These are phyloP conservation scores for Podila verticillata DNA, from an alignment of 192 early-diverging fungal genomes.

Conservation along the genomic window DNA sequence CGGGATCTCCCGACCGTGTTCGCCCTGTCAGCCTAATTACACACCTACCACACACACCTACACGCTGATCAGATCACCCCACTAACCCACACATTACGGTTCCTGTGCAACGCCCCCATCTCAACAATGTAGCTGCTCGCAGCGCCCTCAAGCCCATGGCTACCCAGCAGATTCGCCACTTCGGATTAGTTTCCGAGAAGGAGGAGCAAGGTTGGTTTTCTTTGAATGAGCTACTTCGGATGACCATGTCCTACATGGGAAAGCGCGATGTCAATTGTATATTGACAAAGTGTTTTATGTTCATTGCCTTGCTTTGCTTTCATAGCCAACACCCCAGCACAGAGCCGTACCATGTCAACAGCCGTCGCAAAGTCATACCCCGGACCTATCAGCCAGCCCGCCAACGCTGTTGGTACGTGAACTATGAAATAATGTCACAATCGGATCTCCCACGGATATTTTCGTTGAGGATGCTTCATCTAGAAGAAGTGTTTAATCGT, in stretches of 20 bases:
- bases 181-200: slow-evolving; percentile 47
- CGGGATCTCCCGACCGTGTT: background rate
- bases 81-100: no score
- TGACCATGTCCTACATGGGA: background rate
- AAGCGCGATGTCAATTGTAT: background rate
- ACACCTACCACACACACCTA: background rate
- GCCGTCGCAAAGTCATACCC: slow-evolving; percentile 52
- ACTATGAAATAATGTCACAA: background rate
- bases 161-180: slow-evolving; percentile 48
- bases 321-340: slow-evolving; percentile 26
- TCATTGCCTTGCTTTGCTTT: background rate
- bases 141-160: slow-evolving; percentile 47
- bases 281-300: background rate
- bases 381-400: slow-evolving; percentile 42
- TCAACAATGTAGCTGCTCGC: slow-evolving; percentile 25
- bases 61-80: no score
- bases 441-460: background rate
- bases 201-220: slow-evolving; percentile 41
- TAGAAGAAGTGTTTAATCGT: background rate
- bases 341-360: slow-evolving; percentile 47
- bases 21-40: background rate
- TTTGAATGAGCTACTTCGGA: no score
- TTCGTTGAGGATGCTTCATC: background rate
- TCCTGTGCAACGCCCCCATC: no score
- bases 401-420: slow-evolving; percentile 50